phyloP scores from a whole-genome alignment of 345 rosid species.

The Brassica incana region DNA sequence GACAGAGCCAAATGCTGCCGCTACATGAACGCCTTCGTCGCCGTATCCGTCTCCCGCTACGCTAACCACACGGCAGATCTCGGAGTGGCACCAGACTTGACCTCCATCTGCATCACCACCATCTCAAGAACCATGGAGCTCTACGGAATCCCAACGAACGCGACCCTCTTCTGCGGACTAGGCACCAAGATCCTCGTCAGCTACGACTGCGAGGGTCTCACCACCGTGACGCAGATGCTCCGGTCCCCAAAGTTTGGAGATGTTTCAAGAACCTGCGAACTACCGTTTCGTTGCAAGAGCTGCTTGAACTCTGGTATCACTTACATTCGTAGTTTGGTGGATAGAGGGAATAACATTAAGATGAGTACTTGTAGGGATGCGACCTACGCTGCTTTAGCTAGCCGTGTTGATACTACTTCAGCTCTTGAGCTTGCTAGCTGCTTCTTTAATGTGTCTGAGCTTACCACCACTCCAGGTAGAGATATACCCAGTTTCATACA shows the following conservation, averaged over 20 bases:
- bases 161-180: conserved; percentile 73
- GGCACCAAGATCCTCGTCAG: conserved; percentile 82
- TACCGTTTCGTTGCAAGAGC: conserved; percentile 63
- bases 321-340: conserved; percentile 68
- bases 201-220: conserved; percentile 71
- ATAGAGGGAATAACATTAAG: conserved; percentile 57
- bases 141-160: conserved; percentile 79
- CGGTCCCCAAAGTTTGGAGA: conserved; percentile 61
- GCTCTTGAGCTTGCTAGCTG: conserved; percentile 73
- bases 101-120: conserved; percentile 58
- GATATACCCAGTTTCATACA: background rate
- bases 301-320: conserved; percentile 78
- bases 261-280: conserved; percentile 62
- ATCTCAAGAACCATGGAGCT: conserved; percentile 70
- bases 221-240: conserved; percentile 76
- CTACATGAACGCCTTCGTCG: conserved; percentile 83
- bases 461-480: conserved; percentile 52
- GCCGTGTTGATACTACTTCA: conserved; percentile 63
- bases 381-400: conserved; percentile 69
- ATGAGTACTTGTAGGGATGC: conserved; percentile 92
- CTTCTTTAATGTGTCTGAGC: conserved; percentile 80
- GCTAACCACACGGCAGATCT: conserved; percentile 70
- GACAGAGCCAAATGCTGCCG: conserved; percentile 89
- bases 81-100: conserved; percentile 59
- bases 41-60: conserved; percentile 70